Conservation (phyloP, 495 filamentous ascomycete species). For the Xylaria grammica region DNA sequence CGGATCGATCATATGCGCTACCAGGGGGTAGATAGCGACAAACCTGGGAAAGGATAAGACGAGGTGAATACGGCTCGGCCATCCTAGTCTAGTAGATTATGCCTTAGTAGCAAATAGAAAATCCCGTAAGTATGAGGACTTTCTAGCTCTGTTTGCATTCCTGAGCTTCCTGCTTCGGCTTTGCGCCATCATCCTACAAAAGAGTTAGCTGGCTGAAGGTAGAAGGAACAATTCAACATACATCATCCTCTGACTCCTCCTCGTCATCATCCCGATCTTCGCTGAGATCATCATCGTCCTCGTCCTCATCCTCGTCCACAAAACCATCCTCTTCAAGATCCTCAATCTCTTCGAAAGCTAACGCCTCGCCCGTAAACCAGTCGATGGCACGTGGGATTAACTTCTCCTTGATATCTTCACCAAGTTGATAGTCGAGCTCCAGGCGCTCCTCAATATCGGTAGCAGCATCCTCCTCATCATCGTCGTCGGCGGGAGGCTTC, state of each 20-base stretch:
- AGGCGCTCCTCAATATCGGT: constrained; percentile 96
- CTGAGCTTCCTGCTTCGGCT: constrained; percentile 98
- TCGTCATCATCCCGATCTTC: constrained; percentile 83
- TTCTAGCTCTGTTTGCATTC: constrained; percentile 99
- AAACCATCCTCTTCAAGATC: constrained; percentile 86
- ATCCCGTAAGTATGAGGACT: not conserved
- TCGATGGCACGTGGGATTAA: constrained; percentile 98
- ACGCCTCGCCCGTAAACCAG: constrained; percentile 99
- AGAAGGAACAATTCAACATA: constrained; percentile 49
- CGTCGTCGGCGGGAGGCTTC: constrained; percentile 77
- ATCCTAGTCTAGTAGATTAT: constrained; percentile 18
- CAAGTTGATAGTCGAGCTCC: constrained; percentile 98
- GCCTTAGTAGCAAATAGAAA: constrained; percentile 12
- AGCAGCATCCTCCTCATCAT: constrained; percentile 75
- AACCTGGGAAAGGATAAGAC: constrained; percentile 16
- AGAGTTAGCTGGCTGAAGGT: constrained; percentile 39
- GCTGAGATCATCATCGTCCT: constrained; percentile 76
- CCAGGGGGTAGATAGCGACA: constrained; percentile 20
- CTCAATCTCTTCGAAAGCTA: constrained; percentile 94
- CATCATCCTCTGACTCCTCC: constrained; percentile 93
- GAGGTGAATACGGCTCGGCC: not conserved
- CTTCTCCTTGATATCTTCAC: constrained; percentile 99
- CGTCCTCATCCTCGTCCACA: constrained; percentile 91
- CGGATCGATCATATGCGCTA: constrained; percentile 26
- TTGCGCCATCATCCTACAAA: constrained; percentile 83